phyloP scores from a whole-genome alignment of 2,329 filamentous ascomycete genomes.

The Microthyrium microscopicum region DNA sequence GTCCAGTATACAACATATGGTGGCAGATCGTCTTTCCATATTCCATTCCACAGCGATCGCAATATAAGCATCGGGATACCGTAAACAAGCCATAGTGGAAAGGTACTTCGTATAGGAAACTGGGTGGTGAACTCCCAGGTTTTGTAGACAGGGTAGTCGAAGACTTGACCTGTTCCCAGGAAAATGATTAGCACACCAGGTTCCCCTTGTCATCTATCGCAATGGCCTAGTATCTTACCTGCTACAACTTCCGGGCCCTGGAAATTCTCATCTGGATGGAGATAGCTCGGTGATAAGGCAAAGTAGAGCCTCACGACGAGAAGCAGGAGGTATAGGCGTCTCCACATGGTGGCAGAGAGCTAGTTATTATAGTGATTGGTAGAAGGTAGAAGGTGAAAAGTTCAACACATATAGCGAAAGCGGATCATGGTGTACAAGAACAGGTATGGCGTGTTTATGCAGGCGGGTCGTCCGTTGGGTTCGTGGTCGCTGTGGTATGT shows the following conservation, averaged over 20 bases:
- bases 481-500: too few species aligned
- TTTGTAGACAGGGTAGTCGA: conserved; percentile 71
- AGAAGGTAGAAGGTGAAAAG: too few species aligned
- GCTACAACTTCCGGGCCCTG: conserved; percentile 95
- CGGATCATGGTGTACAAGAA: too few species aligned
- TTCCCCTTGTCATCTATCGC: conserved; percentile 1
- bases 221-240: conserved; percentile 40
- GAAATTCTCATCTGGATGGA: conserved; percentile 98
- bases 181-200: neutral
- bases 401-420: too few species aligned
- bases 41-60: conserved; percentile 82
- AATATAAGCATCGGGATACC: conserved; percentile 84
- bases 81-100: conserved; percentile 91
- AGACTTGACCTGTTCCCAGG: conserved; percentile 63
- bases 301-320: conserved; percentile 83
- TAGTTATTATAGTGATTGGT: too few species aligned
- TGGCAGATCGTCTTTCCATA: conserved; percentile 61
- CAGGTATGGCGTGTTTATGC: too few species aligned
- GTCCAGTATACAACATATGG: conserved; percentile 84
- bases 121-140: conserved; percentile 95
- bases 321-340: conserved; percentile 72
- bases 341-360: too few species aligned
- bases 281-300: conserved; percentile 83
- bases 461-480: too few species aligned
- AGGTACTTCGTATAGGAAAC: conserved; percentile 82